Evolutionary conservation across 2,329 filamentous ascomycete species (phyloP), one percentile per base, ranked within the genome.

Genomic region (Nannizziopsis arthrosporioides): DNA sequence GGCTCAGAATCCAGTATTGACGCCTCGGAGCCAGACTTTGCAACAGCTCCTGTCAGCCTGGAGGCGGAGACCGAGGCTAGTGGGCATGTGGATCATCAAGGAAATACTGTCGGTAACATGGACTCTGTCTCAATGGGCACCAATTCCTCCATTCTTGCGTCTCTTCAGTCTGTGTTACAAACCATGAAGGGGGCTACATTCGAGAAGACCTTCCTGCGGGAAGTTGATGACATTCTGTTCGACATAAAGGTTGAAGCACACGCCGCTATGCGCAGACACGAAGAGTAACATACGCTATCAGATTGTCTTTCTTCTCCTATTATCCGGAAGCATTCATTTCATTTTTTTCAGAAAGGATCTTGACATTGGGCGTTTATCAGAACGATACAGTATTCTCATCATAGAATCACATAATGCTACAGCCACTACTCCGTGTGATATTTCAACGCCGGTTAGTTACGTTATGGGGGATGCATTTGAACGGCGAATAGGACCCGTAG

Each of bases 161-260:
- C 73, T 34, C 71, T 83, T 38, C 72, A 67, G 52, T 68, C 67
- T 15, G 70, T 83, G 0, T 63, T 92, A 18, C 70, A 72, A 15
- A 73, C 79, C 53, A 70, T 88, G 50, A 75, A 73, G 47, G 68
- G 67, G 22, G 71, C 80, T 17, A 70, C 75, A 12, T 65, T 93
- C 37, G 78, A 78, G 12, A 73, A 77, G 9, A 71, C 76, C 9
- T 80, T 85, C 52, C 77, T 87, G 46, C 74, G 80, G 51, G 74
- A 82, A 60, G 73, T 92, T 55, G 85, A 92, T 59, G 82, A 89
- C 60, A 68, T 86, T 57, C 73, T 92, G 60, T 85, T 89, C 69
- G 83, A 90, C 62, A 78, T 90, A 54, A 82, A 84, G 63, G 74
- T 77, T 53, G 80, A 84, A 62, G 73, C 89, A 44, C 84, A 84